Evolutionary conservation across 2,329 filamentous ascomycete species (phyloP), one percentile per base, ranked within the genome.

Genomic region (Orbilia oligospora): DNA sequence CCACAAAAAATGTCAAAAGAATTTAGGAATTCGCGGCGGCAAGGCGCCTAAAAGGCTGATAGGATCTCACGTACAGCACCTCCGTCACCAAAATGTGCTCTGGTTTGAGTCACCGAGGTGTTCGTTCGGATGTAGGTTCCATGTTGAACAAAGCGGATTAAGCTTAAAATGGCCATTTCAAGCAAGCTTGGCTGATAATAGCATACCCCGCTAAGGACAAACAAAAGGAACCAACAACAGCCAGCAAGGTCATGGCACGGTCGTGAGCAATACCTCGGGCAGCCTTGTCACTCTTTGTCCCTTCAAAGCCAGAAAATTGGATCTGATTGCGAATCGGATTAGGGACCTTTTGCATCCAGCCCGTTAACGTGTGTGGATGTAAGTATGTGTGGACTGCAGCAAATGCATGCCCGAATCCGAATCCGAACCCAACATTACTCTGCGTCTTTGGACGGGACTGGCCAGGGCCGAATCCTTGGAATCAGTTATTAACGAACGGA

Each of bases 11-110:
- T 41, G 16, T 46, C n/a, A 22, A 27, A 41, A 61, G 41, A 56
- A 24, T 33, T 18, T 4, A 27, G 44, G 56, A n/a, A 14, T 24
- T 61, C 64, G 10, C 22, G 46, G 71, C 71, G 71, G 51, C 46
- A 75, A 75, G 71, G 71, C 71, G 71, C 46, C 55, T 75, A 69
- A 69, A 30, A 75, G 71, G 64, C 71, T 75, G 71, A 75, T 44
- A 49, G 27, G 8, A 46, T 56, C 16, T 61, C 56, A 48, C n/a
- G 53, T 61, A 58, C n/a, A n/a, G n/a, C n/a, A n/a, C 46, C 30
- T 30, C 27, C 20, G 27, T 55, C 30, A 58, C 18, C 12, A 14
- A 9, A 12, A 41, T 41, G 12, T 16, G 41, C 5, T 58, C 46
- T 61, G 49, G 20, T 30, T 41, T 68, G 71, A 73, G 61, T 73